Evolutionary conservation across 768 basidiomycete genomes (phyloP), one percentile per base, ranked within the genome.

Genomic region (Amanita phalloides): DNA sequence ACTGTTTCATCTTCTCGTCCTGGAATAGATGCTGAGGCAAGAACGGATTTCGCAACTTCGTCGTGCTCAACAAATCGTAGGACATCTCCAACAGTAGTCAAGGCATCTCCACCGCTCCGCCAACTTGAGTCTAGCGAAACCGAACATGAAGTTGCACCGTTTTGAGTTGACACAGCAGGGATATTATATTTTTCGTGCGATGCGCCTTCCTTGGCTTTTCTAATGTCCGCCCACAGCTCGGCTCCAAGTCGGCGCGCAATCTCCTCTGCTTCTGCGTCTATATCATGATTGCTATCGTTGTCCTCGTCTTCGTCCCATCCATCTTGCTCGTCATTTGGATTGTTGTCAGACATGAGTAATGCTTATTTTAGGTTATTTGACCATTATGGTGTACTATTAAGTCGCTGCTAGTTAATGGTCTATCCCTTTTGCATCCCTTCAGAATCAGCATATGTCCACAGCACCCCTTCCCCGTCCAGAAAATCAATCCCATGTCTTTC

Each of bases 191-290:
- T 17, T 13, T 26, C 17, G 23, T 20, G 20, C 26, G 49, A n/a
- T 62, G 60, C 66, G 37, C 64, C 74, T 3, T 75, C 76, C 54
- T 75, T 79, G 4, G 75, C 83, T 61, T 78, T 82, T 59, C 68
- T 79, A 45, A 89, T 83, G 58, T 86, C 84, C 3, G 86, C 87
- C 78, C 81, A 83, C 5, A 90, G 71, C 53, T 90, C 80, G 56
- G 84, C 84, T n/a, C 83, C 81, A 28, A 90, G 67, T 25, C 82
- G 71, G 43, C 82, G 75, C 4, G 84, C 84, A 57, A 86, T 86
- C 58, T 82, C 85, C 56, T 83, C 78, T 2, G 85, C 86, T 53
- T 86, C 81, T 4, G 82, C 84, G 23, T 82, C 78, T 21, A 77
- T 75, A 59, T 77, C 76, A 23, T 78, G 76, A 35, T 82, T 79